Percentiles rank a stretch among this genome's conserved stretches.
Conservation (phyloP, 331 rosid genomes). For the Rosa hybrid region DNA sequence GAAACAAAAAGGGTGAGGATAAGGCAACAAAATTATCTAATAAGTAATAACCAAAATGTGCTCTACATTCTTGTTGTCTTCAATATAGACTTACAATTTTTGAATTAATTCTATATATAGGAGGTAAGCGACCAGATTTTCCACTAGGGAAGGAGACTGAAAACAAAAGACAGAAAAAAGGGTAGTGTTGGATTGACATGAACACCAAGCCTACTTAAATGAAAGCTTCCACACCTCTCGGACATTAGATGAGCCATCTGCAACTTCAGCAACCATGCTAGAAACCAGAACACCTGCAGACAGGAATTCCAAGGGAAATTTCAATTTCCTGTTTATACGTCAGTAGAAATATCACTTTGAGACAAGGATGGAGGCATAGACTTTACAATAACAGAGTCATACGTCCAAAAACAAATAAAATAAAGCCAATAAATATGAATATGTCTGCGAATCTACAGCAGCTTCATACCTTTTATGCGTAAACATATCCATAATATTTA, state of each 20-base stretch:
- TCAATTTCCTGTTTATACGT: neutral
- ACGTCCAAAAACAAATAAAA: neutral
- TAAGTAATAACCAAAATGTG: neutral
- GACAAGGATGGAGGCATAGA: neutral
- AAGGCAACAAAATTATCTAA: neutral
- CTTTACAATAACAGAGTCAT: neutral
- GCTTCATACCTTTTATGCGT: neutral
- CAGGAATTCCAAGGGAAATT: neutral
- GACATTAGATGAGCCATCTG: conserved; percentile 92
- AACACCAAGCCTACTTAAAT: conserved; percentile 44
- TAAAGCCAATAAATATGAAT: neutral
- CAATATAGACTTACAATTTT: neutral
- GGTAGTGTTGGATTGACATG: neutral
- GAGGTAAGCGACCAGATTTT: neutral
- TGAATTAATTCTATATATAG: neutral
- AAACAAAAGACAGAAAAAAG: neutral
- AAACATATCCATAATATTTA: neutral
- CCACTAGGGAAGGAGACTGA: neutral
- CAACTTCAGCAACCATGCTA: conserved; percentile 68
- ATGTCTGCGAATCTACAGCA: neutral
- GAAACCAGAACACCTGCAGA: conserved; percentile 65
- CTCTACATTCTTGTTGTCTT: neutral
- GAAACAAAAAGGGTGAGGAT: neutral
- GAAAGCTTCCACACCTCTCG: conserved; percentile 96
- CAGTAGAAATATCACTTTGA: neutral